Conservation (phyloP, 2,329 filamentous ascomycete species). For the Curvularia lunata region DNA sequence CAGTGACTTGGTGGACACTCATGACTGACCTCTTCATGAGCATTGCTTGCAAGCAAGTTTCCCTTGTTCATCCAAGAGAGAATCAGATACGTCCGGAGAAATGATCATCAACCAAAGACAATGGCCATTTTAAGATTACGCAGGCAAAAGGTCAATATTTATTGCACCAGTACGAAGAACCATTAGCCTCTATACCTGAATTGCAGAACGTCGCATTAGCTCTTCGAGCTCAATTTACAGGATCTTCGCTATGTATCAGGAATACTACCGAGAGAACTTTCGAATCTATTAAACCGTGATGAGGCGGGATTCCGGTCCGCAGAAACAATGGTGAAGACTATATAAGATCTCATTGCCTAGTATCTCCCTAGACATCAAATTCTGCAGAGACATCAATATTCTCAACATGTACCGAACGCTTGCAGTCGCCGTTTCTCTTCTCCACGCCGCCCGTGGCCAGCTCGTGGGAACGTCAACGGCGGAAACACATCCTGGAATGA, state of each 20-base stretch:
- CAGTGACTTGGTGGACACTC: not conserved
- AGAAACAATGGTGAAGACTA: not conserved
- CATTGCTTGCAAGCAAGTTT: not conserved
- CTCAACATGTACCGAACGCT: constrained; percentile 42
- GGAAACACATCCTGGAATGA: constrained; percentile 50
- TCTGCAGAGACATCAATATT: not conserved
- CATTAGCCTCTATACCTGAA: not conserved
- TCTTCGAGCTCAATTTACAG: not conserved
- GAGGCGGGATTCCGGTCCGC: not conserved
- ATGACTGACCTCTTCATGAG: not conserved
- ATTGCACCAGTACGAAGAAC: not conserved
- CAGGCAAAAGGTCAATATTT: not conserved
- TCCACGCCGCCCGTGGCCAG: constrained; percentile 57
- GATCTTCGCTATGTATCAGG: not conserved
- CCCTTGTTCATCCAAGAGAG: not conserved
- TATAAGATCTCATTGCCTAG: not conserved
- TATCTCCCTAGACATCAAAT: not conserved
- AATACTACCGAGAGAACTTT: not conserved
- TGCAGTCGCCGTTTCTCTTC: constrained; percentile 53
- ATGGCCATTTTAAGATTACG: not conserved
- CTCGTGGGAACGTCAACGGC: constrained; percentile 46
- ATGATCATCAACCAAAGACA: not conserved
- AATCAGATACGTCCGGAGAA: not conserved
- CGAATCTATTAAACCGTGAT: not conserved
- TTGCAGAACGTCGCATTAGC: not conserved